Percentiles rank a stretch among this genome's conserved stretches.
phyloP scores from a whole-genome alignment of 768 basidiomycete species.

The Termitomyces sp. region DNA sequence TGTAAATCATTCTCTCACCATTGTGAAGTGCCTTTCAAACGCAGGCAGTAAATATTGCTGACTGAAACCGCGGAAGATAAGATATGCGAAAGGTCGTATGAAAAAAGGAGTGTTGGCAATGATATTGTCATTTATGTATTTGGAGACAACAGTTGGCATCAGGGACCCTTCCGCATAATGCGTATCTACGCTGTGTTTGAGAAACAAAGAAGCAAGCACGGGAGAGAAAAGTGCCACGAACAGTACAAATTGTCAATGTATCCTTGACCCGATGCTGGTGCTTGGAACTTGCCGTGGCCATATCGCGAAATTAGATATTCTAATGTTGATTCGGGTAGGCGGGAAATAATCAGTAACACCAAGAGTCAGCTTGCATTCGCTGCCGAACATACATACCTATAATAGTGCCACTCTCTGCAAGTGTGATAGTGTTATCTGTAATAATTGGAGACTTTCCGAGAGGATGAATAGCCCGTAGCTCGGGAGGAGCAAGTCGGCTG shows the following conservation, averaged over 20 bases:
- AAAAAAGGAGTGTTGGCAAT: slow-evolving; percentile 28
- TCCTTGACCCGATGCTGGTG: slow-evolving; percentile 9
- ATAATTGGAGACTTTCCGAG: slow-evolving; percentile 37
- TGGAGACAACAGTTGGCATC: slow-evolving; percentile 33
- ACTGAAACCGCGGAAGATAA: slow-evolving; percentile 22
- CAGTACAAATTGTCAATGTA: slow-evolving; percentile 17
- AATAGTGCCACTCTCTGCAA: slow-evolving; percentile 26
- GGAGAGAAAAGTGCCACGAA: background rate
- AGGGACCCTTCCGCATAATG: slow-evolving; percentile 19
- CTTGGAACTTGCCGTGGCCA: slow-evolving; percentile 10
- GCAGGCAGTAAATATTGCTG: slow-evolving; percentile 19
- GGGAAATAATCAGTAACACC: background rate
- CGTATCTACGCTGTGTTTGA: slow-evolving; percentile 3
- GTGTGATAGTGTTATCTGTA: slow-evolving; percentile 30
- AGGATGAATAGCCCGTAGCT: slow-evolving; percentile 27
- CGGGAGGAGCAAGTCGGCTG: slow-evolving; percentile 24
- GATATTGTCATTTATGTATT: slow-evolving; percentile 23
- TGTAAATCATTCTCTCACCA: slow-evolving; percentile 18
- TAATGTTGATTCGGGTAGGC: background rate
- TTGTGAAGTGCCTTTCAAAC: slow-evolving; percentile 19
- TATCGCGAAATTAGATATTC: slow-evolving; percentile 18
- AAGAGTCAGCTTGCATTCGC: background rate
- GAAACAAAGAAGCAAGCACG: background rate
- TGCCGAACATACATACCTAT: slow-evolving; percentile 10
- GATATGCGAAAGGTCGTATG: slow-evolving; percentile 27